Evolutionary conservation across 2,329 filamentous ascomycete genomes (phyloP), one percentile per base, ranked within the genome.

Genomic region (Trichoderma gracile): DNA sequence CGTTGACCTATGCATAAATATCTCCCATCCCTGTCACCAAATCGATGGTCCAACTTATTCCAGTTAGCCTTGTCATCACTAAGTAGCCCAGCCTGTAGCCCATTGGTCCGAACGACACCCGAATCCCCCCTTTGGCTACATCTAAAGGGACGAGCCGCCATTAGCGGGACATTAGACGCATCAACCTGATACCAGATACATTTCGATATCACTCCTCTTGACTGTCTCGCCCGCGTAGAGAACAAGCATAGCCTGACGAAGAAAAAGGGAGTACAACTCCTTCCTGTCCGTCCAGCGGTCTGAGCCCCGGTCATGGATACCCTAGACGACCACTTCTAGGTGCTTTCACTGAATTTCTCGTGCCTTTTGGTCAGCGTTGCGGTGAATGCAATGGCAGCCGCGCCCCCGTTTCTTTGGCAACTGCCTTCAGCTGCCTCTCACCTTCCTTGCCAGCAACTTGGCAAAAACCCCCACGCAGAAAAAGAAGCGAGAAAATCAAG

Each of bases 111-210:
- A 42, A 46, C 25, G 49, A 15, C 38, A 25, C 50, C 58, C 21
- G n/a, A 46, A 25, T 40, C 45, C n/a, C 58, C n/a, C 21, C 58
- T 54, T 45, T 46, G 38, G 58, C n/a, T 38, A 54, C 10, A 14
- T 45, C n/a, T n/a, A 23, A 62, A 46, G 58, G 49, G 58, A 54
- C 58, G 58, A 62, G 58, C 50, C 56, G 56, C 50, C 40, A 42
- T 42, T 59, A 59, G 56, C 30, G 56, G 46, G 33, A 12, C 33
- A 42, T 50, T 59, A 42, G 12, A 38, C 33, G 10, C 33, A 38
- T 38, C 33, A 38, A 14, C 12, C 10, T 14, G 33, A 9, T 50
- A 50, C 19, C 9, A 42, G 23, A 33, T 19, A 40, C 17, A 50
- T n/a, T 30, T 2, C 47, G n/a, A 27, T 17, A 19, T 14, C 3